Conservation (phyloP, 805 yeast genomes). For the Myxozyma mucilagina region DNA sequence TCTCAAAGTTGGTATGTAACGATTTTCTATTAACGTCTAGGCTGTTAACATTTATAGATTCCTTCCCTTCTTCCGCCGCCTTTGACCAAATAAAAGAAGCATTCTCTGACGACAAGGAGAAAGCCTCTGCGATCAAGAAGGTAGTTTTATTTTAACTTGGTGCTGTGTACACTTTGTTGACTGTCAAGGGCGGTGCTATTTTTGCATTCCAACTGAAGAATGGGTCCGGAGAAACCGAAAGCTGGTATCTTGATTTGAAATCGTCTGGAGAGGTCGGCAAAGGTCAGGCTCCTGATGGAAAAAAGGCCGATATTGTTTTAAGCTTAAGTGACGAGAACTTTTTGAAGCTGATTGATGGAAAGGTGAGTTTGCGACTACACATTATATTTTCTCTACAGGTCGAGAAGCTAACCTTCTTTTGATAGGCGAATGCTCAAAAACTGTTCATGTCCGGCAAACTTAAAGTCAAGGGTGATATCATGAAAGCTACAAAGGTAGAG, state of each 20-base stretch:
- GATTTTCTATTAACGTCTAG: background rate
- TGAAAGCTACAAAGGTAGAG: constrained; percentile 68
- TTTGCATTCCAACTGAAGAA: constrained; percentile 68
- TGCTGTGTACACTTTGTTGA: background rate
- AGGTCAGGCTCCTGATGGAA: constrained; percentile 45
- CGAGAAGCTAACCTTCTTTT: background rate
- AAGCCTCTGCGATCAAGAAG: constrained; percentile 41
- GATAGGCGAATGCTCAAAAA: constrained; percentile 70
- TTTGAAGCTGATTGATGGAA: constrained; percentile 69
- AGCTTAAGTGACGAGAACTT: constrained; percentile 67
- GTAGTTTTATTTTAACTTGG: background rate
- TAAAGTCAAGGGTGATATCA: constrained; percentile 85
- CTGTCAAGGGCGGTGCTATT: constrained; percentile 53
- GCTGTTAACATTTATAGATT: constrained; percentile 5
- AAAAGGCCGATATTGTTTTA: constrained; percentile 62
- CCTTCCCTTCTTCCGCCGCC: constrained; percentile 44
- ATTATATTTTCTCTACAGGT: background rate
- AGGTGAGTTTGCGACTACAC: constrained; percentile 37
- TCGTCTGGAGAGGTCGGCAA: constrained; percentile 54
- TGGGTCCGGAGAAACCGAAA: constrained; percentile 56
- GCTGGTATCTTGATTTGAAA: constrained; percentile 72
- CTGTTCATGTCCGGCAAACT: constrained; percentile 81
- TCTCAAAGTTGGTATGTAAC: constrained; percentile 21
- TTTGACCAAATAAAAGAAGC: constrained; percentile 43
- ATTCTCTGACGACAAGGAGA: constrained; percentile 38